Percentiles rank a stretch among this genome's conserved stretches.
Evolutionary conservation across 2,329 filamentous ascomycete genomes (phyloP).

Genomic region (Ophiostoma triangulosporum): DNA sequence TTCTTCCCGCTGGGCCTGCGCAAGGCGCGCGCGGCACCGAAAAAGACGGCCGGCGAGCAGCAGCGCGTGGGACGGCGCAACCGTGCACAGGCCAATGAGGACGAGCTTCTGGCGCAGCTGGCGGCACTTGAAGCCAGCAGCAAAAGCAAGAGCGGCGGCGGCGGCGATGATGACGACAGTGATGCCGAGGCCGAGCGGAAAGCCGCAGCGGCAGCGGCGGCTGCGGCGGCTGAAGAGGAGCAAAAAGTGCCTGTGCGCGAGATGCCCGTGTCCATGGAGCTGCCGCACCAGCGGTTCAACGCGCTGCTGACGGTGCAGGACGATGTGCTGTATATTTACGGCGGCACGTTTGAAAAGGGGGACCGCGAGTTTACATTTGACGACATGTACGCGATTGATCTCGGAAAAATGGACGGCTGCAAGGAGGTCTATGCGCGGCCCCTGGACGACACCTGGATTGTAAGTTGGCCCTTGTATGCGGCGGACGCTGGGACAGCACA

Average conservation of each 20-base stretch:
- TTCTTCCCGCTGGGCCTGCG: conserved; percentile 77
- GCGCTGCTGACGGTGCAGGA: conserved; percentile 81
- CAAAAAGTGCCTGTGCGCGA: conserved; percentile 47
- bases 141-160: not conserved
- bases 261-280: conserved; percentile 59
- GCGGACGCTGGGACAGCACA: no score
- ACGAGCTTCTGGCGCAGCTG: conserved; percentile 76
- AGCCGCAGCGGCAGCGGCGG: not conserved
- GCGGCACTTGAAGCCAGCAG: conserved; percentile 58
- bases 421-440: conserved; percentile 81
- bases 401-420: conserved; percentile 90
- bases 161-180: conserved; percentile 37
- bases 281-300: conserved; percentile 86
- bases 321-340: conserved; percentile 86
- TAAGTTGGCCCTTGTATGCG: conserved; percentile 26
- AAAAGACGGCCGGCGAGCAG: conserved; percentile 33
- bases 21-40: conserved; percentile 55
- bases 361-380: conserved; percentile 94
- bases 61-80: conserved; percentile 43
- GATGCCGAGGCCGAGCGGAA: conserved; percentile 42
- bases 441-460: conserved; percentile 65
- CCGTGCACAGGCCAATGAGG: conserved; percentile 80
- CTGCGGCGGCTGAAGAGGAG: conserved; percentile 24
- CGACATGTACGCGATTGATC: conserved; percentile 81
- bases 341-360: conserved; percentile 88